Conservation (phyloP, 2,329 filamentous ascomycete genomes). For the Sporothrix brasiliensis region DNA sequence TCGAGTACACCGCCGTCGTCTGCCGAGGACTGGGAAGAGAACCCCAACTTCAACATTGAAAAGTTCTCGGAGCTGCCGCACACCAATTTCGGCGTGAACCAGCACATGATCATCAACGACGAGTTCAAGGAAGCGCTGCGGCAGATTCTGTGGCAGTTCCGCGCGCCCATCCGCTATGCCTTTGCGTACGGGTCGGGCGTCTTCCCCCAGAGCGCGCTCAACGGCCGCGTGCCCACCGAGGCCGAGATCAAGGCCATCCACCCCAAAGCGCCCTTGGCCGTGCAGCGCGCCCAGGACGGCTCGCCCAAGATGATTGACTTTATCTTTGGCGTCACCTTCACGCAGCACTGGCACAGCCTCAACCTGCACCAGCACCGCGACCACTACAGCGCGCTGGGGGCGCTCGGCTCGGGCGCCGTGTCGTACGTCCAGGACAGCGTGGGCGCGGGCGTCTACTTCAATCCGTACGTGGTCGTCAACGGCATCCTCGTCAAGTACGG, state of each 20-base stretch:
- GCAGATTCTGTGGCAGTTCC: slow-evolving; percentile 86
- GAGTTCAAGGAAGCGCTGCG: slow-evolving; percentile 92
- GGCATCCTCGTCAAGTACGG: slow-evolving; percentile 97
- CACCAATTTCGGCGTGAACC: slow-evolving; percentile 86
- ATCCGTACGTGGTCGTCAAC: slow-evolving; percentile 91
- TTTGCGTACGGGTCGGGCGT: slow-evolving; percentile 98
- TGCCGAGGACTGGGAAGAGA: slow-evolving; percentile 70
- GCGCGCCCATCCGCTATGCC: slow-evolving; percentile 90
- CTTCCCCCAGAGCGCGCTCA: slow-evolving; percentile 72
- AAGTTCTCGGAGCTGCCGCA: slow-evolving; percentile 77
- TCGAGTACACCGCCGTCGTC: slow-evolving; percentile 35
- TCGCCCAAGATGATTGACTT: slow-evolving; percentile 98
- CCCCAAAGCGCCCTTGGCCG: slow-evolving; percentile 76
- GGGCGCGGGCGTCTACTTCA: slow-evolving; percentile 96
- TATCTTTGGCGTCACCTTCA: slow-evolving; percentile 92
- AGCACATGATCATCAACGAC: slow-evolving; percentile 93
- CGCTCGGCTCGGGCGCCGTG: slow-evolving; percentile 81
- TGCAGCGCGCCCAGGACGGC: slow-evolving; percentile 82
- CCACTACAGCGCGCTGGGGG: slow-evolving; percentile 87
- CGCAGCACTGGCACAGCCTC: slow-evolving; percentile 94
- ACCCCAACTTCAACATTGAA: slow-evolving; percentile 70
- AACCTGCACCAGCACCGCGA: slow-evolving; percentile 86
- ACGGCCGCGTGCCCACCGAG: slow-evolving; percentile 57
- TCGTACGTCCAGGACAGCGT: slow-evolving; percentile 82
- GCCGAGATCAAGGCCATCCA: slow-evolving; percentile 68